Base-by-base conservation (phyloP, 805 yeast genomes). In the Sungouiozyma ichnusensis region DNA sequence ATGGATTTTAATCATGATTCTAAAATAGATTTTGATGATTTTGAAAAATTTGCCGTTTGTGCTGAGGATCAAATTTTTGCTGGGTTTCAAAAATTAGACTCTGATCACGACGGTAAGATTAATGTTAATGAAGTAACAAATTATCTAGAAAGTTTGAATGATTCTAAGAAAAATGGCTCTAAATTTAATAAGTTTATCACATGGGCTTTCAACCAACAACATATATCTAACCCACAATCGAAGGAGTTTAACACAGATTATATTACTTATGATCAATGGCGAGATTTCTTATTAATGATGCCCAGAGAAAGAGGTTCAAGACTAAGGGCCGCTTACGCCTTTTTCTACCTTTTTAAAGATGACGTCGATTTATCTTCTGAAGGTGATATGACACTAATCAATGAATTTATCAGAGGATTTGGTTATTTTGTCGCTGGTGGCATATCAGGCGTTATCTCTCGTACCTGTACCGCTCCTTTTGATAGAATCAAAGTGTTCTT, bases 371-470 rank as follows among this genome's bases (percentile, higher is more conserved):
- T 87, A 35, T 79, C 90, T 4, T 76, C 94, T 0, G 97, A 90
- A 53, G 96, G 96, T 60, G 97, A 90, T 63, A 86, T 88, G 47
- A 81, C 94, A 0, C 71, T 90, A 32, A 79, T 81, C 35, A 79
- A 77, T 57, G 94, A 85, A 48, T 73, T 84, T 41, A 64, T 84
- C 39, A 78, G 82, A 56, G 95, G 96, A 27, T 72, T 86, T 47
- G 96, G 97, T 1, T 92, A 77, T 62, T 92, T 92, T 56, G 64
- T 88, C 29, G 95, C 96, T 1, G 98, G 98, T 33, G 98, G 98
- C 0, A 62, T 88, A 16, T 84, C 96, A 1, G 98, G 98, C 2
- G 98, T 90, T 2, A 82, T 92, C 3, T 86, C 96, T 13, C 77
- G 98, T 64, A 87, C 97, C 0, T 82, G 92, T 53, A 92, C 98